Percentiles rank a stretch among this genome's conserved stretches.
phyloP scores from a whole-genome alignment of 257 asterid genomes.

The Vinca minor region DNA sequence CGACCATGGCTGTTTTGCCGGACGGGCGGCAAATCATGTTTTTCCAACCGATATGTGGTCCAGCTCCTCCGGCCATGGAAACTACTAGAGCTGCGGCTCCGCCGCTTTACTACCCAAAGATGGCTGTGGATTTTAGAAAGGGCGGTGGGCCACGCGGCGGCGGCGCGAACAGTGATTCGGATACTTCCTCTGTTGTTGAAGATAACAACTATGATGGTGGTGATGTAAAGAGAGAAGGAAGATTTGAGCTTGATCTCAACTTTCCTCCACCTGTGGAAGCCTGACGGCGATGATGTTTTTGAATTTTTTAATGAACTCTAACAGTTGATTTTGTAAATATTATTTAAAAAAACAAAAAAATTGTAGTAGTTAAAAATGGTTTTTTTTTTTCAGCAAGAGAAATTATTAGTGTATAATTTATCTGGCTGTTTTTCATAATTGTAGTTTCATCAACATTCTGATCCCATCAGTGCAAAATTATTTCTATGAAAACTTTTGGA shows the following conservation, averaged over 20 bases:
- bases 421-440: too few relatives aligned
- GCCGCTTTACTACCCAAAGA: background rate
- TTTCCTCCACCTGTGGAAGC: constrained; percentile 61
- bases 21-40: constrained; percentile 53
- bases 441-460: too few relatives aligned
- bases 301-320: constrained; percentile 21
- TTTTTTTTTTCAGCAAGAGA: too few relatives aligned
- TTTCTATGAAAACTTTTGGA: too few relatives aligned
- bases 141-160: constrained; percentile 22
- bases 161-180: constrained; percentile 43
- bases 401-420: too few relatives aligned
- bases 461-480: too few relatives aligned
- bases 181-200: constrained; percentile 78
- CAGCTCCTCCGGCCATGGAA: background rate
- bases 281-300: constrained; percentile 5
- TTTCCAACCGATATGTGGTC: constrained; percentile 14
- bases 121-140: constrained; percentile 18
- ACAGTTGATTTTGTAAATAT: constrained; percentile 42
- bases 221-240: constrained; percentile 39
- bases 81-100: background rate
- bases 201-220: constrained; percentile 42
- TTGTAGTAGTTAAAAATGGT: too few relatives aligned
- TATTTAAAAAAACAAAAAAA: too few relatives aligned
- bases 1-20: constrained; percentile 55
- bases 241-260: constrained; percentile 71